Evolutionary conservation across 345 rosid species (phyloP).

Genomic region (Salix koriyanagi): DNA sequence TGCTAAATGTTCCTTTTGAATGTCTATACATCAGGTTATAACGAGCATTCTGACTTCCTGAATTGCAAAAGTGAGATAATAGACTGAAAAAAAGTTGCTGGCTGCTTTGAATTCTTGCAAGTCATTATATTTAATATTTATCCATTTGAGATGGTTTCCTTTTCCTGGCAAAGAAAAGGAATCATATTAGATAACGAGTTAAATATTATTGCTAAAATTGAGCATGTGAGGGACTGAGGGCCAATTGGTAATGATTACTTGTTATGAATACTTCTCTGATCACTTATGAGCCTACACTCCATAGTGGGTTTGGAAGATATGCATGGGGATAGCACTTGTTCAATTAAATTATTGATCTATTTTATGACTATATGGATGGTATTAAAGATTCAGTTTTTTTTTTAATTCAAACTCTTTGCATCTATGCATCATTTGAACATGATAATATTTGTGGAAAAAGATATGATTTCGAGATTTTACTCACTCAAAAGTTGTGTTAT

Average conservation of each 20-base stretch:
- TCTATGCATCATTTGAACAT: too few relatives aligned
- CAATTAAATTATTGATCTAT: too few relatives aligned
- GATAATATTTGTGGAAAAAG: too few relatives aligned
- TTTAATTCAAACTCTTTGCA: too few relatives aligned
- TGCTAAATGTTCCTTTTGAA: constrained; percentile 4
- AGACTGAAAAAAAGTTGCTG: background rate
- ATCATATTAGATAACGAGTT: background rate
- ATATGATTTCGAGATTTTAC: background rate
- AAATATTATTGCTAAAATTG: background rate
- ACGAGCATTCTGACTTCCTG: background rate
- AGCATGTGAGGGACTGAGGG: background rate
- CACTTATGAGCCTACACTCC: background rate
- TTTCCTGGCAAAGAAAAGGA: background rate
- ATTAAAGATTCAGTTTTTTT: too few relatives aligned
- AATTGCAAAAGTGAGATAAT: constrained; percentile 1
- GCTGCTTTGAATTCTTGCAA: background rate
- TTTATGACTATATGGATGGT: too few relatives aligned
- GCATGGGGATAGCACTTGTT: background rate
- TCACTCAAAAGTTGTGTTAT: constrained; percentile 6
- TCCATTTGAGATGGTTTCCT: background rate
- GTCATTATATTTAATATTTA: background rate
- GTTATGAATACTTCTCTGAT: background rate
- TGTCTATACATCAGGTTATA: constrained; percentile 4
- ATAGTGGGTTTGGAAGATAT: background rate
- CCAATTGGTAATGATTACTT: background rate